Conservation (phyloP, 345 rosid species). For the Aegle marmelos region DNA sequence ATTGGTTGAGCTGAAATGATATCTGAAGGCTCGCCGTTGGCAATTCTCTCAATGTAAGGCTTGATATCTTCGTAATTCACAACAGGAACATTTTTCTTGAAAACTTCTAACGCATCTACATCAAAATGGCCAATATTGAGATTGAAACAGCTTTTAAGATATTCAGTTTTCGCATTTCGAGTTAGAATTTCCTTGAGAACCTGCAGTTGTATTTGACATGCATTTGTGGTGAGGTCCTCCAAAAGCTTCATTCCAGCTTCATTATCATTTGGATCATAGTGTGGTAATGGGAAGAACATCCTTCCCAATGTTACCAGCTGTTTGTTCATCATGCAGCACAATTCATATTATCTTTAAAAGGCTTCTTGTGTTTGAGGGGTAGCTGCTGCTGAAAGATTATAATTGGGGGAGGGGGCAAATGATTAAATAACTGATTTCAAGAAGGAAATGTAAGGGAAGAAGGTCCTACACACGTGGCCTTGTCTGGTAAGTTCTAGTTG, state of each 20-base stretch:
- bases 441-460: conserved; percentile 21
- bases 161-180: conserved; percentile 56
- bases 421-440: conserved; percentile 53
- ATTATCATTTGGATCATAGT: conserved; percentile 65
- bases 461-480: conserved; percentile 93
- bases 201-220: conserved; percentile 48
- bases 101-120: conserved; percentile 41
- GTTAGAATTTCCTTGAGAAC: conserved; percentile 57
- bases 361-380: conserved; percentile 9
- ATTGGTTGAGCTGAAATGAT: conserved; percentile 75
- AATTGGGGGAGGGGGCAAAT: conserved; percentile 22
- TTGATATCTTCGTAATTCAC: conserved; percentile 82
- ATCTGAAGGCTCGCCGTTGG: conserved; percentile 65
- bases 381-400: conserved; percentile 23
- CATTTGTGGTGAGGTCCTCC: conserved; percentile 73
- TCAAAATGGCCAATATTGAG: conserved; percentile 28
- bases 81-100: conserved; percentile 70
- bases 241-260: conserved; percentile 70
- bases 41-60: conserved; percentile 65
- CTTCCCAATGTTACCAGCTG: conserved; percentile 6
- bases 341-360: conserved; percentile 24
- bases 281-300: conserved; percentile 46
- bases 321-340: not conserved
- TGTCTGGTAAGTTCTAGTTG: conserved; percentile 59
- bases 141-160: conserved; percentile 51